These are phyloP conservation scores for Silene coronaria DNA, from an alignment of 179 eudicot species.

Conservation along the genomic window DNA sequence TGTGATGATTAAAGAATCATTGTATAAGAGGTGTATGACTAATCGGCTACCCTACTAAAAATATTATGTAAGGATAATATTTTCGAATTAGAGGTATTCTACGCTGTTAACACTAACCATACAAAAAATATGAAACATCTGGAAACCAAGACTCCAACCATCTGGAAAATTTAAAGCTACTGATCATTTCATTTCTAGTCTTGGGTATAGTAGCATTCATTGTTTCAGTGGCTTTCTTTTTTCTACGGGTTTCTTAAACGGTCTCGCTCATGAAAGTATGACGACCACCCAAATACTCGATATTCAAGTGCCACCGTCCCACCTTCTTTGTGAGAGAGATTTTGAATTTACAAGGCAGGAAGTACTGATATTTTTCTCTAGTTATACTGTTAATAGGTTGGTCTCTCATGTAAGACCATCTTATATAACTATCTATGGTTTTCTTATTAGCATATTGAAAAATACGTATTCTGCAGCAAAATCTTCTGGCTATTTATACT, in stretches of 20 bases:
- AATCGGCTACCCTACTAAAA: too few relatives aligned
- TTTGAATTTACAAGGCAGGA: background rate
- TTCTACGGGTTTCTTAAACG: background rate
- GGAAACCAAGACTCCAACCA: background rate
- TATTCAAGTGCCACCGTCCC: background rate
- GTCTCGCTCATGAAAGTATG: background rate
- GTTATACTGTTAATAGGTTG: background rate
- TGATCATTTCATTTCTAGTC: background rate
- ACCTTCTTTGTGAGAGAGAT: background rate
- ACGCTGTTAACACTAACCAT: background rate
- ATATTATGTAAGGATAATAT: too few relatives aligned
- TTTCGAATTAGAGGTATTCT: too few relatives aligned
- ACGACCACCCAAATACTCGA: background rate
- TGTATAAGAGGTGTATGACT: too few relatives aligned
- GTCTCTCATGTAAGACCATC: background rate
- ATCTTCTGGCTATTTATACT: slow-evolving; percentile 2
- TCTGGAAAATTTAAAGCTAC: background rate
- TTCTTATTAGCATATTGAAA: background rate
- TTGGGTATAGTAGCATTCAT: background rate
- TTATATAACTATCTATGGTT: too few relatives aligned
- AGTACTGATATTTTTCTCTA: background rate
- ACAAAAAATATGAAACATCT: background rate
- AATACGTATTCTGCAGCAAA: background rate
- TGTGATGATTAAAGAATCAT: too few relatives aligned
- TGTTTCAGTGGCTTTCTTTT: background rate